Base-by-base conservation (phyloP, 257 asterid species). In the Jaltomata sinuosa region DNA sequence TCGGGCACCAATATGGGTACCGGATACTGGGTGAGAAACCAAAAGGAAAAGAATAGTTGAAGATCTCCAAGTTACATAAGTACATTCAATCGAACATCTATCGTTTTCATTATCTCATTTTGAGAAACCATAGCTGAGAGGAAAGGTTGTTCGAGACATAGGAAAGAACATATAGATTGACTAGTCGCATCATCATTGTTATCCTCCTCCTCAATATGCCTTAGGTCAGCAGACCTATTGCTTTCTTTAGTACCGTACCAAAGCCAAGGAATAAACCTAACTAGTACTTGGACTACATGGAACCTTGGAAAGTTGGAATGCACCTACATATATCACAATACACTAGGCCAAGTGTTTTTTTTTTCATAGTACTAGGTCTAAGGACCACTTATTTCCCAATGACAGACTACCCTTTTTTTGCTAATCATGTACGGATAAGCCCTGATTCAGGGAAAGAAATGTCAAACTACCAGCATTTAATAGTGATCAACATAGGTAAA, bases 181-280 rank as follows among this genome's bases (percentile, higher is more conserved):
- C 76, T 34, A 38, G 82, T 69, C 34, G 14, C 84, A 59, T 59
- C 76, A 71, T 59, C 54, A 85, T 84, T 86, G 83, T 81, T 77
- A 86, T 67, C 85, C 42, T 18, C n/a, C n/a, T n/a, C 61, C 82
- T 57, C 77, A 38, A 57, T 27, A 77, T 81, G 72, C 84, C 84
- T 81, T 81, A 25, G 42, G 27, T 49, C 81, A 77, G 62, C 62
- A 77, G 12, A 49, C 62, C 18, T 77, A 49, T 27, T 16, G 79
- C 79, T 38, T 71, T 71, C 79, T 36, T 71, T 11, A 29, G 81
- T 77, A 77, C 42, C 62, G n/a, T 77, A n/a, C n/a, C n/a, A n/a
- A 76, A 49, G n/a, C n/a, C 81, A 76, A 77, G 81, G 81, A 77
- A 77, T 77, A 77, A 77, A 47, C 81, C 81, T 49, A 47, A 49